Conservation (phyloP, 2,329 filamentous ascomycete species). For the Colletotrichum sp. region DNA sequence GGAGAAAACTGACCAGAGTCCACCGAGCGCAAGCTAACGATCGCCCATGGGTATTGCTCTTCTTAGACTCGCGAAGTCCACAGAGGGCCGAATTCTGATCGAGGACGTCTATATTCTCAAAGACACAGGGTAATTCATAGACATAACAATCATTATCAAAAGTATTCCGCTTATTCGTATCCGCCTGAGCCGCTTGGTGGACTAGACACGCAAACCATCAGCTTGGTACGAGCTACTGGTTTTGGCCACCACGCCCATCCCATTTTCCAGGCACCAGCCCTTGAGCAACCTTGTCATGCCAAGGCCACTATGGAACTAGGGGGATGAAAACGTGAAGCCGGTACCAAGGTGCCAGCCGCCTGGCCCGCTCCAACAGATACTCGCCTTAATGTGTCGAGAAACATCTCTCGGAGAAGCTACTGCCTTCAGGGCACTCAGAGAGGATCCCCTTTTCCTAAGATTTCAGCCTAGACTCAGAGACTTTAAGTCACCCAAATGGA, state of each 20-base stretch:
- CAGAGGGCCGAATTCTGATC: neutral
- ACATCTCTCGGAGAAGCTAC: neutral
- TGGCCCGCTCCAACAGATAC: neutral
- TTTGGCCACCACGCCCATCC: neutral
- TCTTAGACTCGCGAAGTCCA: neutral
- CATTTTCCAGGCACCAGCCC: neutral
- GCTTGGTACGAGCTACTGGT: neutral
- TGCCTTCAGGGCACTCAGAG: neutral
- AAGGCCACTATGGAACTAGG: neutral
- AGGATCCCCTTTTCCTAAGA: neutral
- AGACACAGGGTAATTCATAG: neutral
- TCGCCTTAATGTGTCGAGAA: neutral
- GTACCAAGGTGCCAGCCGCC: neutral
- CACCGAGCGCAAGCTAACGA: neutral
- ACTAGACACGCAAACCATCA: neutral
- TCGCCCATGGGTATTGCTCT: neutral
- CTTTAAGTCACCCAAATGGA: neutral
- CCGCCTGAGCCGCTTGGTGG: neutral
- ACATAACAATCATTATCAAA: neutral
- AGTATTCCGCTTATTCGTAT: rapidly evolving
- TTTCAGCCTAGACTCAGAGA: neutral
- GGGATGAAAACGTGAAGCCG: neutral
- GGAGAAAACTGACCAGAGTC: neutral
- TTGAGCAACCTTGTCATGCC: neutral
- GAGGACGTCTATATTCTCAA: neutral